Percentiles rank a stretch among this genome's conserved stretches.
Conservation (phyloP, 2,329 filamentous ascomycete genomes). For the Phyllosticta paracitricarpa region DNA sequence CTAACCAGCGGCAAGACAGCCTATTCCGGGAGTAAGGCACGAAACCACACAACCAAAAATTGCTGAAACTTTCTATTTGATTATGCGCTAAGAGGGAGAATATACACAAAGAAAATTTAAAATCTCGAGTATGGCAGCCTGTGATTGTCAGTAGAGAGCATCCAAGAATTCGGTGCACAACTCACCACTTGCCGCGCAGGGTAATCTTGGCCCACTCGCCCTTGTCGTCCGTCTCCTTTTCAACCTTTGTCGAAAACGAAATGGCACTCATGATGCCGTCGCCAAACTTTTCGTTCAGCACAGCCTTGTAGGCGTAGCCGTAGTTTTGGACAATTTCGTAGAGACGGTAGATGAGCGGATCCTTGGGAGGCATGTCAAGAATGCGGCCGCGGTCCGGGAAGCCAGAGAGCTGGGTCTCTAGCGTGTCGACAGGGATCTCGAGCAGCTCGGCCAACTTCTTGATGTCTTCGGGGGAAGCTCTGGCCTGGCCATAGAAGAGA, state of each 20-base stretch:
- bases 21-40: no score
- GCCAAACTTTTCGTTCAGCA: conserved; percentile 80
- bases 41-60: no score
- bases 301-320: conserved; percentile 89
- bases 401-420: conserved; percentile 55
- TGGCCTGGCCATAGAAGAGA: conserved; percentile 81
- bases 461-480: conserved; percentile 60
- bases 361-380: conserved; percentile 73
- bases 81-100: not conserved
- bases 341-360: conserved; percentile 79
- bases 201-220: conserved; percentile 83
- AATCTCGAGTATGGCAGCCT: conserved; percentile 43
- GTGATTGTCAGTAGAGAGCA: conserved; percentile 11
- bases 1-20: no score
- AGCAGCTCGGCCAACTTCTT: conserved; percentile 57
- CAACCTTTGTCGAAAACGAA: conserved; percentile 78
- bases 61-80: not conserved
- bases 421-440: conserved; percentile 44
- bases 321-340: conserved; percentile 97
- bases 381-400: conserved; percentile 74
- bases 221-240: conserved; percentile 83
- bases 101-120: conserved; percentile 17
- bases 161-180: not conserved
- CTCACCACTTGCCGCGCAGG: conserved; percentile 72
- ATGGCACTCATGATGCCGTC: conserved; percentile 94